Conservation (phyloP, 805 yeast species). For the Wickerhamiella kazuoi region DNA sequence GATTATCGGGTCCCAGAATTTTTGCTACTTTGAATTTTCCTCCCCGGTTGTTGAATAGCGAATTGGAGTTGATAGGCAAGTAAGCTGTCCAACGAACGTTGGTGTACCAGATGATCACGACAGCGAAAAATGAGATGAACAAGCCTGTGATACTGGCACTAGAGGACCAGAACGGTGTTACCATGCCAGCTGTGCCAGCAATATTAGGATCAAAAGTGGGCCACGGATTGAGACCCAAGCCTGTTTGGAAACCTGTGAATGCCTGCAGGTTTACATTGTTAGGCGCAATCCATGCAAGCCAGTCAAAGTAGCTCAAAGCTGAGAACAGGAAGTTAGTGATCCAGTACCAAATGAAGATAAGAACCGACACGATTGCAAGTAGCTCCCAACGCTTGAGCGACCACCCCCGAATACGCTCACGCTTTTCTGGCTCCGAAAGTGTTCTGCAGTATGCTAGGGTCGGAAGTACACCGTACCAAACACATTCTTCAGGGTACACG, state of each 20-base stretch:
- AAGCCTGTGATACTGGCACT: constrained; percentile 23
- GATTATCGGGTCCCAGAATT: constrained; percentile 30
- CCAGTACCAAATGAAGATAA: constrained; percentile 42
- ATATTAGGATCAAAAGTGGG: constrained; percentile 34
- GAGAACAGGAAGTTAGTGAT: constrained; percentile 47
- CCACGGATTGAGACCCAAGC: constrained; percentile 39
- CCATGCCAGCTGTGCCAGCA: constrained; percentile 18
- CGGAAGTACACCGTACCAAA: constrained; percentile 41
- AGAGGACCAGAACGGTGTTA: constrained; percentile 28
- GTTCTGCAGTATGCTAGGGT: constrained; percentile 33
- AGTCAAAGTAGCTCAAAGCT: constrained; percentile 43
- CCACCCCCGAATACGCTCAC: constrained; percentile 41
- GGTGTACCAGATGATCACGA: constrained; percentile 25
- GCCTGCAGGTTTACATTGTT: constrained; percentile 30
- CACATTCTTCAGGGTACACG: constrained; percentile 32
- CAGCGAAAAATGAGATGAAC: constrained; percentile 19
- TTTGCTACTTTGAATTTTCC: constrained; percentile 26
- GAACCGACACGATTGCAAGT: constrained; percentile 27
- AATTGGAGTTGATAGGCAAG: constrained; percentile 33
- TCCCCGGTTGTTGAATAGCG: constrained; percentile 29
- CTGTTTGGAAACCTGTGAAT: constrained; percentile 30
- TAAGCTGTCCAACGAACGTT: constrained; percentile 35
- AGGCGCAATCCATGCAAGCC: constrained; percentile 45
- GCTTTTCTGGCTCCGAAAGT: constrained; percentile 24
- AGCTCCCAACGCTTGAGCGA: constrained; percentile 32